These are phyloP conservation scores for Parathielavia appendiculata DNA, from an alignment of 495 filamentous ascomycete genomes.

Conservation along the genomic window DNA sequence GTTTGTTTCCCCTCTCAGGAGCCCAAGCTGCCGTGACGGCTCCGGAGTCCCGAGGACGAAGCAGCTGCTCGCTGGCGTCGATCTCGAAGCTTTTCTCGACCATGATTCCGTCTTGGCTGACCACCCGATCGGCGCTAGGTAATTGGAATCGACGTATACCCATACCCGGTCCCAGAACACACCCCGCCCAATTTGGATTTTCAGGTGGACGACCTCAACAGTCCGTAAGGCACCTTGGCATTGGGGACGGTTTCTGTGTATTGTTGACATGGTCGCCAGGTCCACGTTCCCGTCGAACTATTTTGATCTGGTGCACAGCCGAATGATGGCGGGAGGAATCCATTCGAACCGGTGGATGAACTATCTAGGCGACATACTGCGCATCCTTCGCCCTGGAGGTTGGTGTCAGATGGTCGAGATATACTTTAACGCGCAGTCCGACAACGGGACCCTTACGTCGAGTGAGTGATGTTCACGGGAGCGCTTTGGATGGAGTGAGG, in stretches of 20 bases:
- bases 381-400: constrained; percentile 55
- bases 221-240: constrained; percentile 41
- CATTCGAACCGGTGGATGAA: constrained; percentile 67
- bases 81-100: background rate
- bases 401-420: constrained; percentile 92
- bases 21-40: background rate
- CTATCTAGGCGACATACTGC: constrained; percentile 71
- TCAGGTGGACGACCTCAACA: constrained; percentile 77
- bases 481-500: background rate
- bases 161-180: constrained; percentile 66
- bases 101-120: background rate
- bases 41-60: background rate
- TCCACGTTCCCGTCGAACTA: constrained; percentile 70
- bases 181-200: constrained; percentile 65
- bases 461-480: constrained; percentile 30
- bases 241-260: background rate
- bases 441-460: constrained; percentile 75
- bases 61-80: background rate
- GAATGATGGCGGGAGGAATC: constrained; percentile 74
- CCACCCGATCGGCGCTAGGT: constrained; percentile 49
- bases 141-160: constrained; percentile 73
- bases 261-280: constrained; percentile 28
- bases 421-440: constrained; percentile 82
- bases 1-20: background rate
- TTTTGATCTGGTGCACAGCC: constrained; percentile 89